A percentile compares a stretch with the other conserved stretches of the same genome.
phyloP scores from a whole-genome alignment of 345 rosid species.

The Gossypioides kirkii region DNA sequence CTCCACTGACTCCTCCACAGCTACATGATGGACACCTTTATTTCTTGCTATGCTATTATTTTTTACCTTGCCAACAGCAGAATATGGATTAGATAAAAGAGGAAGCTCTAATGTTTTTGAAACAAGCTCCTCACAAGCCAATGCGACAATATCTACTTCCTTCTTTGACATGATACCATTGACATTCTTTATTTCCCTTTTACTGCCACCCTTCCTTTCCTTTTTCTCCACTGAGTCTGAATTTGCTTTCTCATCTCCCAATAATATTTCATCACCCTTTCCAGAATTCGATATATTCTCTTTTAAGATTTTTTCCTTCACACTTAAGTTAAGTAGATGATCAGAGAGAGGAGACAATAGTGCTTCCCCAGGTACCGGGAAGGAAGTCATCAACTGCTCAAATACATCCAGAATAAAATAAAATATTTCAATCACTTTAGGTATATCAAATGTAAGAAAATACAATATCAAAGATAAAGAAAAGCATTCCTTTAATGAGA shows the following conservation, averaged over 20 bases:
- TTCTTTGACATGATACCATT: slow-evolving; percentile 25
- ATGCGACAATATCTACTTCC: slow-evolving; percentile 37
- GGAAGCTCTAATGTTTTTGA: slow-evolving; percentile 65
- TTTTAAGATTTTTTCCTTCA: slow-evolving; percentile 33
- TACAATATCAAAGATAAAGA: slow-evolving; percentile 6
- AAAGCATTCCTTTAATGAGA: not conserved
- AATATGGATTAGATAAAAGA: slow-evolving; percentile 46
- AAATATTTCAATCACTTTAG: slow-evolving; percentile 18
- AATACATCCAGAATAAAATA: slow-evolving; percentile 20
- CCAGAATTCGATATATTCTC: slow-evolving; percentile 38
- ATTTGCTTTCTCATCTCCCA: slow-evolving; percentile 39
- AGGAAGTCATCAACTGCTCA: slow-evolving; percentile 75
- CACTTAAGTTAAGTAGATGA: slow-evolving; percentile 44
- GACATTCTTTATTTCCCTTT: slow-evolving; percentile 32
- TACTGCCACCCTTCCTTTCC: slow-evolving; percentile 30
- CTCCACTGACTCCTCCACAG: slow-evolving; percentile 36
- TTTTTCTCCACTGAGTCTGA: slow-evolving; percentile 33
- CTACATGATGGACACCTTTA: slow-evolving; percentile 29
- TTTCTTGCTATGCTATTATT: slow-evolving; percentile 32
- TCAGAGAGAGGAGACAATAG: slow-evolving; percentile 82
- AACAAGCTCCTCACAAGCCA: slow-evolving; percentile 66
- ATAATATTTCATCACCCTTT: slow-evolving; percentile 37
- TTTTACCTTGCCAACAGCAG: slow-evolving; percentile 20
- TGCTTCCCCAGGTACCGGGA: slow-evolving; percentile 41
- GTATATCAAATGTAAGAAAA: slow-evolving; percentile 5